Conservation (phyloP, 2,329 filamentous ascomycete genomes). For the Aspergillus transmontanensis region DNA sequence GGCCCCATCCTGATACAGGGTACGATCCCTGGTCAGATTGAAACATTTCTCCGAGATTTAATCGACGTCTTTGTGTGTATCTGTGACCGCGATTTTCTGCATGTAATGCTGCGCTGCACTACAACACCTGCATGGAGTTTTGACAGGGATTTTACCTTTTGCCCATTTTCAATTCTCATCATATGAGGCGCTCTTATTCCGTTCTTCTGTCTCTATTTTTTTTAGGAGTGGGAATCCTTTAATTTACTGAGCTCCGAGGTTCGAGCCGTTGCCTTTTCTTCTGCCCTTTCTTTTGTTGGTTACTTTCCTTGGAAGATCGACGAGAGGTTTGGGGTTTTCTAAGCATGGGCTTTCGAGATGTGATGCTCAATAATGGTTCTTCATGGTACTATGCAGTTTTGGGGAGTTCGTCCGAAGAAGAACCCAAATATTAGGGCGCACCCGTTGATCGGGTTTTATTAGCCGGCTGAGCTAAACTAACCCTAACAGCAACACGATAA, state of each 20-base stretch:
- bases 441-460: not conserved
- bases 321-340: not conserved
- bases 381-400: not conserved
- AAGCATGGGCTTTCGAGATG: not conserved
- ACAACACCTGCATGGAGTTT: not conserved
- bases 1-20: slow-evolving; percentile 6
- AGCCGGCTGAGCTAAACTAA: not conserved
- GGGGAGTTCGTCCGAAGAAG: not conserved
- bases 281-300: not conserved
- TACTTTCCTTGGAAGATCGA: not conserved
- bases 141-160: not conserved
- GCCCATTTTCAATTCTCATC: not conserved
- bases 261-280: not conserved
- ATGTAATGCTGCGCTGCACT: not conserved
- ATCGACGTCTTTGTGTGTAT: not conserved
- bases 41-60: not conserved
- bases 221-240: not conserved
- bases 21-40: slow-evolving; percentile 7
- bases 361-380: not conserved
- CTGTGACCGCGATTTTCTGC: not conserved
- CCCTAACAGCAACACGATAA: not conserved
- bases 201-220: not conserved
- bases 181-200: not conserved
- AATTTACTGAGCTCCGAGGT: not conserved
- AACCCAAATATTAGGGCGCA: not conserved